Base-by-base conservation (phyloP, 2,329 filamentous ascomycete genomes). In the Fusarium burgessii region DNA sequence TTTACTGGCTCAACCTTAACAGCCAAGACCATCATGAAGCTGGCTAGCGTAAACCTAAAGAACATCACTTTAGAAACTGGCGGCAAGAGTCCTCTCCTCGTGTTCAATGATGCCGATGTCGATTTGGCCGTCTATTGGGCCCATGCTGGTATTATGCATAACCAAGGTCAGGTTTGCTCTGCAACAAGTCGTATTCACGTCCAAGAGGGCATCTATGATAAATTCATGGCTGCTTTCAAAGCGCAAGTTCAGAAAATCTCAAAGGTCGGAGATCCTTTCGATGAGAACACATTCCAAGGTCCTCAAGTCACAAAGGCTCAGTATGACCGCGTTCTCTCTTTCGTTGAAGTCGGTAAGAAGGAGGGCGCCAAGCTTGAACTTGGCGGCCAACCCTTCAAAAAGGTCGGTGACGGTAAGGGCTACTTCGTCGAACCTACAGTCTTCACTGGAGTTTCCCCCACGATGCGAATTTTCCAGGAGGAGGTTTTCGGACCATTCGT, bases 1-100 rank as follows among this genome's bases (percentile, higher is more conserved):
- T 95, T 95, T 71, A 95, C 93, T 0, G 93, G 93, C 41, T 92
- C 89, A 7, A 95, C 92, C 0, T 83, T 84, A 3, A 94, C 92
- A 1, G 93, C 90, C 11, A 88, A 89, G 59, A 86, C 91, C 54
- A 93, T 95, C 70, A 94, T 94, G 91, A 93, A 92, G 78, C 86
- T 88, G 80, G 92, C 92, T 0, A 86, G 89, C n/a, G 81, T 86
- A 2, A 93, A 84, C 70, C 82, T 89, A 74, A 91, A 91, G 80
- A 91, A 90, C 75, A 88, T 91, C 62, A 91, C 89, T 2, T 83
- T 91, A 12, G 90, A 91, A 80, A 89, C 89, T 15, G 90, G 90
- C 40, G 90, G 90, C 59, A 92, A 92, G 79, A 89, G 86, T 7
- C 89, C 90, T 0, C 81, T 91, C 4, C 74, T 92, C 13, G 86